Base-by-base conservation (phyloP, 345 rosid genomes). In the Citrus medica region DNA sequence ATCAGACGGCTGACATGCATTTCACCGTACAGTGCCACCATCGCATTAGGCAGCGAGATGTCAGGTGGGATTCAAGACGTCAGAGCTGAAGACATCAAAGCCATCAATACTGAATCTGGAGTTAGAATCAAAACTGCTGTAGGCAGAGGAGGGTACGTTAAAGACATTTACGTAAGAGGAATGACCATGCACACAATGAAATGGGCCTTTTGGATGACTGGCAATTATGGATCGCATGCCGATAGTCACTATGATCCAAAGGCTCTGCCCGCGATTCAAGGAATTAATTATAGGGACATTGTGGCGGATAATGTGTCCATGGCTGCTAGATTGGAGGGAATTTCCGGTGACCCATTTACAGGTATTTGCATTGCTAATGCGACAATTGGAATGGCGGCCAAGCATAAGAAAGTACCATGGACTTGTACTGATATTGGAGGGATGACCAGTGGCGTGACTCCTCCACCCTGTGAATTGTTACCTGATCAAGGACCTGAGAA, bases 11-110 rank as follows among this genome's bases (percentile, higher is more conserved):
- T 92, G 74, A 89, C 93, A 1, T 92, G 97, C 86, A 82, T 90
- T 27, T 91, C 95, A 2, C 97, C 97, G 0, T 87, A 89, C 83
- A 93, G 94, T 58, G 97, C 95, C 7, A 84, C 89, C 73, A 90
- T 90, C 17, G 97, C 97, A 1, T 70, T 92, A 21, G 97, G 95
- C 13, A 92, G 97, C 65, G 97, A 92, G 79, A 92, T 92, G 94
- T 92, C 94, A 0, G 97, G 97, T 0, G 97, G 97, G 46, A 93
- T 93, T 51, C 79, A 89, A 63, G 97, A 92, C 22, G 92, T 92
- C 4, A 79, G 97, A 74, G 94, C 93, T n/a, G 95, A 93, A 76
- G 97, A 91, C 81, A 84, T 87, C 77, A 88, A 89, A 10, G 90
- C 93, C 73, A 71, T 91, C 79, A 81, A 91, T 62, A 91, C 95